Evolutionary conservation across 371 early-diverging fungal species (phyloP).

Genomic region (Mucor circinelloides): DNA sequence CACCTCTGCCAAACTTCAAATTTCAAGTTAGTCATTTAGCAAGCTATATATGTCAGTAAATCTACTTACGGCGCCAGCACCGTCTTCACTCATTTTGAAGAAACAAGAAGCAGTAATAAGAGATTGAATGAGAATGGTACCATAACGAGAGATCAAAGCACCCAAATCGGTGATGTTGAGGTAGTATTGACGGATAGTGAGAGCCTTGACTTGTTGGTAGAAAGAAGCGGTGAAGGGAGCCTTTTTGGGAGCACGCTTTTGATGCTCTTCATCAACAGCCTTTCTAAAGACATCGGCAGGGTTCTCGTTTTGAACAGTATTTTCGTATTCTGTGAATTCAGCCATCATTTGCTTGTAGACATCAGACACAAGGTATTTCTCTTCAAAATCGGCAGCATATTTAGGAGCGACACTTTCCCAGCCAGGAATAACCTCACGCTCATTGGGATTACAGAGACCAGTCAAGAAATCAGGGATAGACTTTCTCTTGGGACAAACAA

Average conservation of each 20-base stretch:
- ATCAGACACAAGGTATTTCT: conserved; percentile 44
- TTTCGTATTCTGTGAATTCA: conserved; percentile 48
- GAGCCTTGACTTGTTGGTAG: conserved; percentile 61
- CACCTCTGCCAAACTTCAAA: conserved; percentile 71
- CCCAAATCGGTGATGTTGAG: conserved; percentile 55
- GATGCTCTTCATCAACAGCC: conserved; percentile 58
- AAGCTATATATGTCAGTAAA: too few relatives aligned
- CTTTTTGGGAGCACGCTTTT: conserved; percentile 54
- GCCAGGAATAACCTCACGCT: conserved; percentile 61
- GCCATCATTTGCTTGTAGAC: conserved; percentile 38
- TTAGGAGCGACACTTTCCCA: conserved; percentile 52
- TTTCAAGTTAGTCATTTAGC: too few relatives aligned
- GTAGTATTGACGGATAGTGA: conserved; percentile 67
- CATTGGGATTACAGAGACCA: conserved; percentile 65
- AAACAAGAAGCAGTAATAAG: conserved; percentile 75
- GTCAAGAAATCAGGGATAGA: conserved; percentile 83
- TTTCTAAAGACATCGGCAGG: conserved; percentile 56
- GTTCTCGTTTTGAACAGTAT: conserved; percentile 26
- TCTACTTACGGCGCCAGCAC: conserved; percentile 45
- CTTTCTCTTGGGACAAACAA: conserved; percentile 70
- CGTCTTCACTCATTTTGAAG: conserved; percentile 52
- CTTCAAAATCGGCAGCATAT: conserved; percentile 54
- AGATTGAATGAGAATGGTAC: conserved; percentile 66
- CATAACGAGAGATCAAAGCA: conserved; percentile 60
- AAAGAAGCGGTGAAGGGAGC: conserved; percentile 68